Evolutionary conservation across 2,329 filamentous ascomycete genomes (phyloP), one percentile per base, ranked within the genome.

Genomic region (Colletotrichum caudatum): DNA sequence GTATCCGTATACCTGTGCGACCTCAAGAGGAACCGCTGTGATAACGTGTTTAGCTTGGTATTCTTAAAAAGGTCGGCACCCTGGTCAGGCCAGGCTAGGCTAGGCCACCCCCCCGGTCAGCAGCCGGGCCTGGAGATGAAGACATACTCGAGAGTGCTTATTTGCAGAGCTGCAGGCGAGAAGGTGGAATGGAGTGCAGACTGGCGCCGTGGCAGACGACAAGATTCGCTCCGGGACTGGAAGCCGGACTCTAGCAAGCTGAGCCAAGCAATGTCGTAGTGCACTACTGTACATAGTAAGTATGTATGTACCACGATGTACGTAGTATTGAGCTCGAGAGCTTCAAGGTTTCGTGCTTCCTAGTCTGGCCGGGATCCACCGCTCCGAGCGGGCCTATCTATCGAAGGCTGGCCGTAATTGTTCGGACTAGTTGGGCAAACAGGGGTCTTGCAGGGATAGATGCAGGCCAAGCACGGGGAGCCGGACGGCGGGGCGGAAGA

Each of bases 381-480:
- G 44, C 12, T n/a, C 16, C 35, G 58, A 33, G 11, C 16, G 16
- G 39, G 39, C 20, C 18, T 46, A 9, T 18, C 33, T 50, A 20
- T 58, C 20, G n/a, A n/a, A 29, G 14, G 37, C 12, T 26, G 23
- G n/a, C n/a, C 23, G 48, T 41, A 9, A 44, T 33, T 20, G 7
- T 20, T 20, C 2, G 20, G 18, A 59, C 33, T 35, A 33, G n/a
- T 50, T 37, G 48, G 58, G 35, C 12, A n/a, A 46, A 35, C 29
- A 16, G 39, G 46, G 44, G 61, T 9, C 41, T 51, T 53, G 58
- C 69, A 71, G 59, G 65, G 59, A 44, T 29, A 29, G 29, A 23
- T 41, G 50, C 50, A 33, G 29, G 64, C 58, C 64, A 63, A 54
- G 69, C 44, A 64, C 59, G 59, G 69, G 53, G 53, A 69, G 29